These are phyloP conservation scores for Russula virescens DNA, from an alignment of 768 basidiomycete species.

Conservation along the genomic window DNA sequence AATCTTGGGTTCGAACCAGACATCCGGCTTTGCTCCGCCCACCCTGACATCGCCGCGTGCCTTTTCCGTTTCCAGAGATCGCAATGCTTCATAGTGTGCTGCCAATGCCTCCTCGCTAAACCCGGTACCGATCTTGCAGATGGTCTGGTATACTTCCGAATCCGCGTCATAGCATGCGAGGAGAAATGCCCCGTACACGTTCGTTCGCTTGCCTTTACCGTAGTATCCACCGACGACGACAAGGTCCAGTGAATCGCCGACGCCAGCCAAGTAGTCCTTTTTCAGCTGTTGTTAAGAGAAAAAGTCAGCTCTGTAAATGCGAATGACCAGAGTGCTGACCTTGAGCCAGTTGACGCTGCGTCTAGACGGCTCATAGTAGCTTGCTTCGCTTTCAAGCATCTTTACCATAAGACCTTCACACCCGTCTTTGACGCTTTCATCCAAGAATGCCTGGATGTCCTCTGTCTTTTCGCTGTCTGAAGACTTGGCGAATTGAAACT, in stretches of 20 bases:
- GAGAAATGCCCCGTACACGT: constrained; percentile 96
- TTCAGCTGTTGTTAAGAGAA: constrained; percentile 62
- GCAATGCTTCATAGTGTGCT: constrained; percentile 72
- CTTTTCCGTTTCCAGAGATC: constrained; percentile 66
- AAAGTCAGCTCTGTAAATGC: not conserved
- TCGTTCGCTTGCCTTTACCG: constrained; percentile 96
- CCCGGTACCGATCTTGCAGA: constrained; percentile 98
- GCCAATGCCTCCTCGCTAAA: constrained; percentile 91
- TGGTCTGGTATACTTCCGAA: constrained; percentile 90
- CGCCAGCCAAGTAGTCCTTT: constrained; percentile 94
- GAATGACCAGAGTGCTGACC: constrained; percentile 39
- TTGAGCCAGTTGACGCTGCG: constrained; percentile 98
- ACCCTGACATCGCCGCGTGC: constrained; percentile 78
- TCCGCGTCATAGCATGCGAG: constrained; percentile 96
- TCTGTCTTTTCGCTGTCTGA: constrained; percentile 87
- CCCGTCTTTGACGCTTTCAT: constrained; percentile 95
- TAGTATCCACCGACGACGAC: constrained; percentile 98
- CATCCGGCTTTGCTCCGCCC: constrained; percentile 92
- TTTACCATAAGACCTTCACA: constrained; percentile 99
- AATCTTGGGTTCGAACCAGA: constrained; percentile 96
- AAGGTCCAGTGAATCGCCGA: constrained; percentile 95
- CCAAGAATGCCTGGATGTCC: constrained; percentile 91
- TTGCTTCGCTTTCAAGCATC: constrained; percentile 89
- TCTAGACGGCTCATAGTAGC: constrained; percentile 92
- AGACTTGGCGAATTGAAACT: constrained; percentile 90